Evolutionary conservation across 768 basidiomycete species (phyloP).

Genomic region (Chlorophyllum brunneum): DNA sequence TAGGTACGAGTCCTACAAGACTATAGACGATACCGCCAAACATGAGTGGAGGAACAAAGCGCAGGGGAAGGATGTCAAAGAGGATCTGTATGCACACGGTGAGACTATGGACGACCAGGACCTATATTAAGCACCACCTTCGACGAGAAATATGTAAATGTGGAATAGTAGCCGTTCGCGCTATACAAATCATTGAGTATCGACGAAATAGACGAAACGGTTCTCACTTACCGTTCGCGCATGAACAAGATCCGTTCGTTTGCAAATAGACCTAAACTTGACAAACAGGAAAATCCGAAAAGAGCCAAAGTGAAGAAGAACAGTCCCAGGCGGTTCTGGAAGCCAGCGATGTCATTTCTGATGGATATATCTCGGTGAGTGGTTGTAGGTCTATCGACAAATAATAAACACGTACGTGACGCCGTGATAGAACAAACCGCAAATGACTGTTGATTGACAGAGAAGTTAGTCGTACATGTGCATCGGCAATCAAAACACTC

Average conservation of each 20-base stretch:
- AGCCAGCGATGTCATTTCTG: constrained; percentile 91
- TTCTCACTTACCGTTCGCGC: constrained; percentile 76
- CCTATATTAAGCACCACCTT: constrained; percentile 52
- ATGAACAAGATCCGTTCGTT: constrained; percentile 96
- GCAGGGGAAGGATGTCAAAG: constrained; percentile 93
- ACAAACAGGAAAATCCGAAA: constrained; percentile 95
- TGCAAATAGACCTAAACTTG: constrained; percentile 90
- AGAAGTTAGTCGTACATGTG: constrained; percentile 1
- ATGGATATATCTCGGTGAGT: neutral
- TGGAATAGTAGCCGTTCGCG: constrained; percentile 96
- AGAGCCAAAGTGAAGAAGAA: constrained; percentile 98
- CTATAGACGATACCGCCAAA: constrained; percentile 96
- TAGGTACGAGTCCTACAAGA: constrained; percentile 91
- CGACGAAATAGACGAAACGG: neutral
- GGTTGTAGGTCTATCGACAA: neutral
- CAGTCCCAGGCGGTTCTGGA: constrained; percentile 92
- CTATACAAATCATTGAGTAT: constrained; percentile 33
- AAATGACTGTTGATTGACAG: constrained; percentile 54
- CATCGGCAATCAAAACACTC: constrained; percentile 28
- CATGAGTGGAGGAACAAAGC: constrained; percentile 91
- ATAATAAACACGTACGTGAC: constrained; percentile 56
- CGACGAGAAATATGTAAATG: constrained; percentile 94
- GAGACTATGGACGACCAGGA: neutral
- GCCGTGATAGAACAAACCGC: constrained; percentile 90
- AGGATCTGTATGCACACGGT: constrained; percentile 52